Conservation (phyloP, 2,329 filamentous ascomycete genomes). For the Diaporthe citrichinensis region DNA sequence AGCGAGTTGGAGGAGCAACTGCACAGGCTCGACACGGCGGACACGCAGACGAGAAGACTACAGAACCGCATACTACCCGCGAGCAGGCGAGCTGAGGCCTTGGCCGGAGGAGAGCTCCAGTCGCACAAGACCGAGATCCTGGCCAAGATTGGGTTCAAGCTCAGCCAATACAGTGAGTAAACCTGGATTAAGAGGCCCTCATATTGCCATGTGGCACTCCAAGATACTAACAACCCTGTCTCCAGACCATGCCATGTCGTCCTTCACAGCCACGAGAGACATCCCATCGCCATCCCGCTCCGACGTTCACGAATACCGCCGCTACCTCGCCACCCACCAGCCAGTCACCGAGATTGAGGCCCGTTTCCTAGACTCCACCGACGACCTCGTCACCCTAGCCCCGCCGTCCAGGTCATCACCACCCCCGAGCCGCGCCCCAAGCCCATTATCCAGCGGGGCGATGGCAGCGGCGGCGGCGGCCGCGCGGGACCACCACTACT, state of each 20-base stretch:
- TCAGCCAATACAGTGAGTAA: conserved; percentile 76
- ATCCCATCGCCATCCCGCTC: conserved; percentile 61
- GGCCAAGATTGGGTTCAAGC: conserved; percentile 74
- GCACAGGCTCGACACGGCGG: conserved; percentile 73
- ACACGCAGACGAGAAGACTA: conserved; percentile 62
- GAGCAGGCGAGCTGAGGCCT: conserved; percentile 70
- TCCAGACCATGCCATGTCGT: conserved; percentile 70
- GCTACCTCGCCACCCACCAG: conserved; percentile 66
- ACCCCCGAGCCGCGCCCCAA: conserved; percentile 39
- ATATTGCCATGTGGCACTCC: neutral
- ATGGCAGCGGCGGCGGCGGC: neutral
- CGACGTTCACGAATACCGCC: conserved; percentile 63
- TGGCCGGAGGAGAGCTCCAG: conserved; percentile 69
- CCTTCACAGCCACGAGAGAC: conserved; percentile 67
- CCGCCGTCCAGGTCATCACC: conserved; percentile 23
- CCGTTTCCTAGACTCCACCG: conserved; percentile 68
- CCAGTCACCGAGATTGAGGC: conserved; percentile 71
- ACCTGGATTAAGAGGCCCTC: no score
- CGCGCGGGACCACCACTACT: conserved; percentile 6
- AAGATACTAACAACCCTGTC: conserved; percentile 34
- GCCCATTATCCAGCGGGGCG: neutral
- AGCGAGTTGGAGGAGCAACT: conserved; percentile 85
- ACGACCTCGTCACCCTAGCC: conserved; percentile 67
- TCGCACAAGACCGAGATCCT: conserved; percentile 73
- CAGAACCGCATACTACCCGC: conserved; percentile 66